phyloP scores from a whole-genome alignment of 495 filamentous ascomycete genomes.

The Penicillium cinerascens region DNA sequence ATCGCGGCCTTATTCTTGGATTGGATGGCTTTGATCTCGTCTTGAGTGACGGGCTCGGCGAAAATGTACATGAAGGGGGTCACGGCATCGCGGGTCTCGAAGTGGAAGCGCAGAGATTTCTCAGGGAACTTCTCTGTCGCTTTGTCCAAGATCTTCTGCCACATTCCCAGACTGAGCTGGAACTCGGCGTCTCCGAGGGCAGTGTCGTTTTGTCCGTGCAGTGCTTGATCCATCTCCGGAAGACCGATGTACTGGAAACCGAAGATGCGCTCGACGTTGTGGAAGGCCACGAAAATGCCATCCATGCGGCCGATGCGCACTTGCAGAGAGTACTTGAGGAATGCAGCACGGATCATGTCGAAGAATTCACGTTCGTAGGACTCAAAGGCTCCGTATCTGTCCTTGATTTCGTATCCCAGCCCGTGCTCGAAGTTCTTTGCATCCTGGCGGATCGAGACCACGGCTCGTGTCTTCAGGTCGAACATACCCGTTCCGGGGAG shows the following conservation, averaged over 20 bases:
- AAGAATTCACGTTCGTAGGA: constrained; percentile 94
- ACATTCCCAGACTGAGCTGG: constrained; percentile 67
- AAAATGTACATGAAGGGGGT: constrained; percentile 83
- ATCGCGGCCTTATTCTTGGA: constrained; percentile 55
- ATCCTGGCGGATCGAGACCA: constrained; percentile 87
- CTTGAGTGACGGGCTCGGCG: constrained; percentile 74
- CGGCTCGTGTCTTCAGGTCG: constrained; percentile 93
- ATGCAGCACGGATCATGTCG: constrained; percentile 92
- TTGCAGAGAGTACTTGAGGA: constrained; percentile 96
- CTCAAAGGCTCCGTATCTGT: constrained; percentile 69
- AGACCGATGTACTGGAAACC: constrained; percentile 93
- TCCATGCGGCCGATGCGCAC: constrained; percentile 97
- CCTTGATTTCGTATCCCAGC: constrained; percentile 81
- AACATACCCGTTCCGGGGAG: constrained; percentile 94
- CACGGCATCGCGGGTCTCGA: constrained; percentile 66
- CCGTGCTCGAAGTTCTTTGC: constrained; percentile 66
- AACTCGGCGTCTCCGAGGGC: constrained; percentile 84
- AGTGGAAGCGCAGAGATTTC: constrained; percentile 74
- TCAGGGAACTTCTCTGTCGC: constrained; percentile 68
- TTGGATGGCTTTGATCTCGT: constrained; percentile 72
- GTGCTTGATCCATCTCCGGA: constrained; percentile 76
- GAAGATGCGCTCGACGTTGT: constrained; percentile 93
- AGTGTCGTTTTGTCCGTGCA: constrained; percentile 69
- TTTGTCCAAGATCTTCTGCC: constrained; percentile 73
- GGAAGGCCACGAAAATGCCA: constrained; percentile 96